A percentile compares a stretch with the other conserved stretches of the same genome.
phyloP scores from a whole-genome alignment of 2,329 filamentous ascomycete genomes.

The Venturia carpophila region DNA sequence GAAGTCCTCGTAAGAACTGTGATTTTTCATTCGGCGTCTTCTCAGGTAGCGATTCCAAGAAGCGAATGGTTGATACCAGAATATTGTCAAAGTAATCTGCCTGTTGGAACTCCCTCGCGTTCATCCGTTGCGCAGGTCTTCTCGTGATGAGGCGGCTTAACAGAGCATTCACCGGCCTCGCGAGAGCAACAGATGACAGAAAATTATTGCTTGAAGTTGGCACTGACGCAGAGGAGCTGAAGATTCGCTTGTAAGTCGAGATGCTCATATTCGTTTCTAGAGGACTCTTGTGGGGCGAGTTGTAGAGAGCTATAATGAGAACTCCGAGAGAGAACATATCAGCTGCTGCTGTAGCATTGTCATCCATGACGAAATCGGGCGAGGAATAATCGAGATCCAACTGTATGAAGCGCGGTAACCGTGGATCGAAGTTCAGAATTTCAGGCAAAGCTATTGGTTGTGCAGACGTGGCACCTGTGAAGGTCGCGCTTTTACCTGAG shows the following conservation, averaged over 20 bases:
- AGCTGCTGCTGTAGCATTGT: conserved; percentile 71
- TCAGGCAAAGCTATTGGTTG: conserved; percentile 76
- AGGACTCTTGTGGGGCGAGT: conserved; percentile 85
- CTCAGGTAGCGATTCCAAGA: conserved; percentile 80
- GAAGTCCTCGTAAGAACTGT: conserved; percentile 81
- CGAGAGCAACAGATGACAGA: conserved; percentile 68
- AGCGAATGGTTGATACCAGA: conserved; percentile 89
- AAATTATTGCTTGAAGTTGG: conserved; percentile 80
- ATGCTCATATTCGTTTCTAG: conserved; percentile 73
- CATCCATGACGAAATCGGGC: conserved; percentile 89
- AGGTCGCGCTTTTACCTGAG: conserved; percentile 70
- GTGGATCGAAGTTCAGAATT: conserved; percentile 74
- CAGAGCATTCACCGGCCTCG: conserved; percentile 65
- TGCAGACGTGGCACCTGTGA: conserved; percentile 66
- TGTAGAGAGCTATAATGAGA: conserved; percentile 82
- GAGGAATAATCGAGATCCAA: conserved; percentile 89
- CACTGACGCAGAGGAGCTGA: conserved; percentile 68
- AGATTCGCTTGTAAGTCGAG: conserved; percentile 76
- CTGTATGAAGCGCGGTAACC: conserved; percentile 74
- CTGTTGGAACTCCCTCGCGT: conserved; percentile 84
- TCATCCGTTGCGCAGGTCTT: conserved; percentile 77
- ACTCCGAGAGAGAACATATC: conserved; percentile 94
- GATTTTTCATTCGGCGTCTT: conserved; percentile 89
- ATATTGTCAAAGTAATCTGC: conserved; percentile 97
- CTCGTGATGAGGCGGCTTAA: conserved; percentile 81